Percentiles rank a stretch among this genome's conserved stretches.
These are phyloP conservation scores for Cercospora sp. DNA, from an alignment of 2,329 filamentous ascomycete species.

Conservation along the genomic window DNA sequence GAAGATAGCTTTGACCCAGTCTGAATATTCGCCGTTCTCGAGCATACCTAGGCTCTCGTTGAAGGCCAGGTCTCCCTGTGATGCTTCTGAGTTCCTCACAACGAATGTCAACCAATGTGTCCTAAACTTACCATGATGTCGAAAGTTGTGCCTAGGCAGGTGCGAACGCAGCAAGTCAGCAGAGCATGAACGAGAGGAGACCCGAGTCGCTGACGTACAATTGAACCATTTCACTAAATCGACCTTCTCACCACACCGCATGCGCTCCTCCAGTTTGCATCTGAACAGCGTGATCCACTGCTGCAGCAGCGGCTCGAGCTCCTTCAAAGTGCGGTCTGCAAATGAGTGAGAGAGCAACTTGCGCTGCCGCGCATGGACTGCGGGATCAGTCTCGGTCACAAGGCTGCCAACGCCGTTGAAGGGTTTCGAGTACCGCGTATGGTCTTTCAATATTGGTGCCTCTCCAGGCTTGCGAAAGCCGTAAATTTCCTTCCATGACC, in stretches of 20 bases:
- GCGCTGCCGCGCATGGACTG: constrained; percentile 25
- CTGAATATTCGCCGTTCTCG: constrained; percentile 23
- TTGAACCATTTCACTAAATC: constrained; percentile 33
- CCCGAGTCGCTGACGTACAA: background rate
- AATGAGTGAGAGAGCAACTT: constrained; percentile 30
- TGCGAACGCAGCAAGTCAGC: background rate
- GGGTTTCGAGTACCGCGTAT: background rate
- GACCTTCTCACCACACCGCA: constrained; percentile 15
- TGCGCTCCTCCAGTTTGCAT: constrained; percentile 21
- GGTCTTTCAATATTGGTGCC: constrained; percentile 22
- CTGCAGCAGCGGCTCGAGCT: constrained; percentile 33
- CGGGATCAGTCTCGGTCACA: constrained; percentile 22
- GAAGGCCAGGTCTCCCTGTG: constrained; percentile 30
- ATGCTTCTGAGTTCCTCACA: background rate
- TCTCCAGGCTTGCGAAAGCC: constrained; percentile 24
- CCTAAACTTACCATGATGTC: constrained; percentile 29
- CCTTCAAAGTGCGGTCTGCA: constrained; percentile 30
- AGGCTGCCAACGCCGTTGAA: constrained; percentile 9
- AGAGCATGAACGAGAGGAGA: background rate
- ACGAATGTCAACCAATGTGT: background rate
- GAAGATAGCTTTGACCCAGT: constrained; percentile 31
- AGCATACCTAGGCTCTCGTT: constrained; percentile 32
- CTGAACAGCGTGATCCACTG: constrained; percentile 25
- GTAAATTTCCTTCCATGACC: constrained; percentile 31
- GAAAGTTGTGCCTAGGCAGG: constrained; percentile 21